phyloP scores from a whole-genome alignment of 1,284 basidiomycete genomes.

The Ceratobasidium sp. region DNA sequence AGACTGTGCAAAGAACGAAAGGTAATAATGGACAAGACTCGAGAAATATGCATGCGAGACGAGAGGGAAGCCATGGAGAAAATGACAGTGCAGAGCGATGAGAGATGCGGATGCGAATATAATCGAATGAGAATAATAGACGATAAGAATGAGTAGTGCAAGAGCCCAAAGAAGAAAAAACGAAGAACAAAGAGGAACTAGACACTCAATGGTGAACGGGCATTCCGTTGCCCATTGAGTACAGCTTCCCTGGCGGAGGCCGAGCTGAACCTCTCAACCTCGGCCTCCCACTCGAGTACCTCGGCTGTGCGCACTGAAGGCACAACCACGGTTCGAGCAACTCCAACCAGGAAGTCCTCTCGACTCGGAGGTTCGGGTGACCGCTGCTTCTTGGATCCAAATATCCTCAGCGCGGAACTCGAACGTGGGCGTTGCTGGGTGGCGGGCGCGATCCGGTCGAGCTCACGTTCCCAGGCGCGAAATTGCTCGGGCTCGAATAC shows the following conservation, averaged over 20 bases:
- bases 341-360: not conserved
- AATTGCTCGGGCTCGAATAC: slow-evolving; percentile 49
- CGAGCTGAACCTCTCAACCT: slow-evolving; percentile 37
- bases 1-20: no score
- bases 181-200: not conserved
- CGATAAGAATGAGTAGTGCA: not conserved
- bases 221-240: slow-evolving; percentile 5
- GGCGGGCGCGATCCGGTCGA: slow-evolving; percentile 64
- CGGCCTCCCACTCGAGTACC: slow-evolving; percentile 37
- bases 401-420: slow-evolving; percentile 24
- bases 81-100: not conserved
- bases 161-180: not conserved
- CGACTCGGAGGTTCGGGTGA: slow-evolving; percentile 18
- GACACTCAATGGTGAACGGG: not conserved
- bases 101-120: not conserved
- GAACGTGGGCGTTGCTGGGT: slow-evolving; percentile 19
- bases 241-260: slow-evolving; percentile 33
- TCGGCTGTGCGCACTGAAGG: slow-evolving; percentile 21
- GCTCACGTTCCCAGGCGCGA: slow-evolving; percentile 76
- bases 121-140: not conserved
- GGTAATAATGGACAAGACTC: no score
- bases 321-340: slow-evolving; percentile 3
- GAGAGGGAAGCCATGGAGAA: not conserved
- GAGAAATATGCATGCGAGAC: no score
- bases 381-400: slow-evolving; percentile 26